These are phyloP conservation scores for Peniophora sp. DNA, from an alignment of 1,284 basidiomycete genomes.

Conservation along the genomic window DNA sequence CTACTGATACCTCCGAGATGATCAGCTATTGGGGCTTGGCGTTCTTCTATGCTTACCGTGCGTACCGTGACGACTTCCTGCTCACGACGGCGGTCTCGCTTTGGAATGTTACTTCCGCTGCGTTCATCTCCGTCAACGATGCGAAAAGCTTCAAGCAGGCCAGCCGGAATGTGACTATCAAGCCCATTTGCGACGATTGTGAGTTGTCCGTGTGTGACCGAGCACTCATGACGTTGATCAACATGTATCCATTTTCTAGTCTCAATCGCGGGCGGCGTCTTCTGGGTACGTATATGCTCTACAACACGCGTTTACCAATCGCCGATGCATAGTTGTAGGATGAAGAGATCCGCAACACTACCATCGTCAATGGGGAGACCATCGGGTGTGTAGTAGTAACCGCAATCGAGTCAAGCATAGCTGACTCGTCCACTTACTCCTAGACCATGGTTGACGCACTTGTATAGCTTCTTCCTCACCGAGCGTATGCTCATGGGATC, in stretches of 20 bases:
- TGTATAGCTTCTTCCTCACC: neutral
- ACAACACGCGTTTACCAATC: neutral
- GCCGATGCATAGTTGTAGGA: neutral
- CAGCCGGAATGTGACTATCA: neutral
- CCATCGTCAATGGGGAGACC: no score
- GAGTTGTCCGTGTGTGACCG: neutral
- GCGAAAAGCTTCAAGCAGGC: neutral
- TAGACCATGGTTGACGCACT: no score
- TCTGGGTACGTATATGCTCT: neutral
- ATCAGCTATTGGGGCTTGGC: neutral
- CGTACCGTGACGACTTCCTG: neutral
- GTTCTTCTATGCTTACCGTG: neutral
- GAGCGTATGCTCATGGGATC: no score
- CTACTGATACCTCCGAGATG: no score
- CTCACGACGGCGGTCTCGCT: neutral
- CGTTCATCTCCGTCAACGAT: neutral
- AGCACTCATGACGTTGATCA: neutral
- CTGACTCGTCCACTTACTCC: neutral
- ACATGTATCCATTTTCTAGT: neutral
- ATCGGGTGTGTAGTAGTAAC: no score
- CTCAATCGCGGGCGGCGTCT: neutral
- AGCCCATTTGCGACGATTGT: no score
- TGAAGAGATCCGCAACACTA: neutral
- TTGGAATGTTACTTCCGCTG: neutral
- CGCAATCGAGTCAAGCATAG: neutral